Conservation (phyloP, 768 basidiomycete genomes). For the Phaeolepiota aurea region DNA sequence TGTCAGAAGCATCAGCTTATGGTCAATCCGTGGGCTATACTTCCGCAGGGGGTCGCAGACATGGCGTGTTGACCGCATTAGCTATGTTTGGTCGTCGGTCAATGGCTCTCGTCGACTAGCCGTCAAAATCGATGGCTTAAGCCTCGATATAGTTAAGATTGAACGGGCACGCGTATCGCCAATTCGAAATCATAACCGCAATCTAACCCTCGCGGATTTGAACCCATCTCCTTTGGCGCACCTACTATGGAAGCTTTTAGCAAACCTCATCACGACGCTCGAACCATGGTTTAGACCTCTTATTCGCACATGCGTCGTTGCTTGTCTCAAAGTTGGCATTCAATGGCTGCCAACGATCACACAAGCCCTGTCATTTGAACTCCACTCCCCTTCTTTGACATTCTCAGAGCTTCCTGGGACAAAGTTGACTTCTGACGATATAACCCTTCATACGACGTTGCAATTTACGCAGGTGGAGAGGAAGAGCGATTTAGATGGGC, state of each 20-base stretch:
- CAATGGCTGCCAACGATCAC: constrained; percentile 61
- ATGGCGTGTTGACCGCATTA: constrained; percentile 63
- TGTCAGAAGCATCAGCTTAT: constrained; percentile 64
- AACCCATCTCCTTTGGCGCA: constrained; percentile 35
- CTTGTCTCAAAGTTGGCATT: constrained; percentile 49
- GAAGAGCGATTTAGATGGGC: constrained; percentile 13
- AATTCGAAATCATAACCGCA: constrained; percentile 26
- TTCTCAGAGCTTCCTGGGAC: constrained; percentile 44
- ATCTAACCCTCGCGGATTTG: constrained; percentile 39
- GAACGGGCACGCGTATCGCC: constrained; percentile 12
- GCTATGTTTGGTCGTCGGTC: constrained; percentile 45
- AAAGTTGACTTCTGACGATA: constrained; percentile 39
- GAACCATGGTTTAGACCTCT: constrained; percentile 60
- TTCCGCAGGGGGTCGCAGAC: constrained; percentile 46
- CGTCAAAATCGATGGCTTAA: constrained; percentile 54
- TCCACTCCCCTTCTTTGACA: constrained; percentile 45
- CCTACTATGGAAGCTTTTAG: constrained; percentile 29
- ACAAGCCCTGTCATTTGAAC: constrained; percentile 59
- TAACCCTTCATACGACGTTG: constrained; percentile 46
- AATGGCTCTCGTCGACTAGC: constrained; percentile 49
- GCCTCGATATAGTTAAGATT: constrained; percentile 37
- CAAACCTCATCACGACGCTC: constrained; percentile 31
- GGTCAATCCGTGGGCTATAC: constrained; percentile 73
- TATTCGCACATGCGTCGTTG: constrained; percentile 46
- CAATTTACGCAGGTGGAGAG: constrained; percentile 44